Base-by-base conservation (phyloP, 495 filamentous ascomycete species). In the Tricharina praecox region DNA sequence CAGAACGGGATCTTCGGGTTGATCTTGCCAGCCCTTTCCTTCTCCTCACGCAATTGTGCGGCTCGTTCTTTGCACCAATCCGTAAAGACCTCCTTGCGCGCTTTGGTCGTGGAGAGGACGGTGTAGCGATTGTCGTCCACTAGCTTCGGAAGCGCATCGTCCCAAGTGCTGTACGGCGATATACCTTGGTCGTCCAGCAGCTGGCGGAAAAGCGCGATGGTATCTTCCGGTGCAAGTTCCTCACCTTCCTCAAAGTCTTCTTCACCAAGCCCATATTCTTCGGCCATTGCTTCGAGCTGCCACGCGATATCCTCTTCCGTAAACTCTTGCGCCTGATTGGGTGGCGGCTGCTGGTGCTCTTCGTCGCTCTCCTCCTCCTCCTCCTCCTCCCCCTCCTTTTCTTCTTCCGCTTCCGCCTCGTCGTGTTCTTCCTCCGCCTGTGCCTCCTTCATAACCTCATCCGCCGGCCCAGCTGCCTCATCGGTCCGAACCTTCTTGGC, bases 281-380 rank as follows among this genome's bases (percentile, higher is more conserved):
- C 72, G 35, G 77, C 81, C 85, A 95, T 92, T 8, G 77, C 76
- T 11, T 80, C 81, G 7, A 97, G 69, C 59, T 97, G 90, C 53
- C 81, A 88, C 25, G 82, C 86, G 50, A 97, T 88, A 59, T 97
- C 92, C 35, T 88, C 87, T 60, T 96, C 90, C 21, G 83, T 82
- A 58, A 96, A 95, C 53, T 97, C 90, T 0, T 82, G 78, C 20
- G 77, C 68, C 15, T 64, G 63, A 15, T 66, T 66, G 72, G 74
- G 74, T 9, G 81, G 74, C 59, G 87, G 87, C 13, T 69, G 65
- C 2, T 72, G 64, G 38, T 74, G 68, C 11, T 64, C 66, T 16
- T 69, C 68, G 4, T 72, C 67, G 23, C 67, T 64, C 7, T 65
- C 70, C 37, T 72, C 48, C 11, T 54, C 63, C 18, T 61, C 65